Evolutionary conservation across 257 asterid genomes (phyloP).

Genomic region (Parsonsia alboflavescens): DNA sequence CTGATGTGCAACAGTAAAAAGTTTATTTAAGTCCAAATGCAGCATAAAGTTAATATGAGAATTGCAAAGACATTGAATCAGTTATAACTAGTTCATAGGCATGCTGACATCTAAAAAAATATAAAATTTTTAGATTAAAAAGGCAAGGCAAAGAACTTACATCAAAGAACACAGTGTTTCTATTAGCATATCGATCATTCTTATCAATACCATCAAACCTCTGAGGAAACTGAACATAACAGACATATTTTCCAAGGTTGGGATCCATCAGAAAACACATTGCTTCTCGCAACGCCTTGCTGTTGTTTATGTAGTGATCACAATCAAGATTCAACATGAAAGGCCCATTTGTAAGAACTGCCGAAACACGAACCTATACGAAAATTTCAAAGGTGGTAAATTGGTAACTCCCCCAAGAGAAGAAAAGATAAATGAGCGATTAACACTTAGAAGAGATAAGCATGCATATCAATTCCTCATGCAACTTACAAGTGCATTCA

Average conservation of each 20-base stretch:
- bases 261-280: constrained; percentile 99
- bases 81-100: neutral
- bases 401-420: constrained; percentile 20
- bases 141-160: constrained; percentile 37
- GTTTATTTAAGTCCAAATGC: constrained; percentile 10
- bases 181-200: constrained; percentile 92
- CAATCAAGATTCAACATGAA: constrained; percentile 97
- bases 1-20: constrained; percentile 32
- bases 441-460: neutral
- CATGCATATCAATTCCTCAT: neutral
- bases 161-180: constrained; percentile 96
- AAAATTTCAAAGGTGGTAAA: constrained; percentile 10
- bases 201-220: constrained; percentile 94
- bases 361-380: constrained; percentile 93
- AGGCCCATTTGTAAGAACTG: constrained; percentile 97
- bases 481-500: constrained; percentile 91
- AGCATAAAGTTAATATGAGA: neutral
- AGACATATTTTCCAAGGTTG: constrained; percentile 90
- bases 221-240: constrained; percentile 97
- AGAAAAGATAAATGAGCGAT: neutral
- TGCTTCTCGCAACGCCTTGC: constrained; percentile 96
- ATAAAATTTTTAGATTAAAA: neutral
- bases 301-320: constrained; percentile 96
- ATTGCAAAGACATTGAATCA: neutral
- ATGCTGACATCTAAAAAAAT: neutral